These are phyloP conservation scores for Colletotrichum agaves DNA, from an alignment of 2,329 filamentous ascomycete species.

Conservation along the genomic window DNA sequence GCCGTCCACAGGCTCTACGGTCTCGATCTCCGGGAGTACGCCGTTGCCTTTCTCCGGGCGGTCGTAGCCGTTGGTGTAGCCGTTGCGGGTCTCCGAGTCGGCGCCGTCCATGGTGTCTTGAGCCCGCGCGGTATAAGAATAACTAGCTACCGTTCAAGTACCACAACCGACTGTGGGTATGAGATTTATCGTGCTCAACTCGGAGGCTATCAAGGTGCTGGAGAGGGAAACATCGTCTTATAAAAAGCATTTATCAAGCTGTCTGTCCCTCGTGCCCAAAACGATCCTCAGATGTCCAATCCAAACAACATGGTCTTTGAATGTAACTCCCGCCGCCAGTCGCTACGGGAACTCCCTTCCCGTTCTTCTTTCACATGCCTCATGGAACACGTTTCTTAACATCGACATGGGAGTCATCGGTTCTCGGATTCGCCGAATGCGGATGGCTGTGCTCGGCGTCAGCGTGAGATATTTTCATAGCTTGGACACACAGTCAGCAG, in stretches of 20 bases:
- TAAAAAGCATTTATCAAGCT: background rate
- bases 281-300: background rate
- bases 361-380: slow-evolving; percentile 3
- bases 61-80: slow-evolving; percentile 12
- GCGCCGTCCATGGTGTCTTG: background rate
- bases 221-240: background rate
- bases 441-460: slow-evolving; percentile 1
- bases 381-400: too few relatives aligned
- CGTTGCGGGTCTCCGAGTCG: slow-evolving; percentile 19
- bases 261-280: background rate
- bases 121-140: background rate
- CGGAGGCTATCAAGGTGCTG: background rate
- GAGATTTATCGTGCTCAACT: background rate
- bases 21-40: background rate
- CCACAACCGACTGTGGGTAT: background rate
- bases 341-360: slow-evolving; percentile 2
- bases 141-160: background rate
- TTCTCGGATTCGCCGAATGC: background rate
- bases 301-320: background rate
- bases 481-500: background rate
- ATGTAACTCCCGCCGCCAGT: background rate
- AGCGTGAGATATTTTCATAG: background rate
- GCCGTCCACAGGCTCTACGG: background rate
- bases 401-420: background rate
- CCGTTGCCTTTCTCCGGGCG: background rate